These are phyloP conservation scores for Hygrophorus russula DNA, from an alignment of 768 basidiomycete genomes.

Conservation along the genomic window DNA sequence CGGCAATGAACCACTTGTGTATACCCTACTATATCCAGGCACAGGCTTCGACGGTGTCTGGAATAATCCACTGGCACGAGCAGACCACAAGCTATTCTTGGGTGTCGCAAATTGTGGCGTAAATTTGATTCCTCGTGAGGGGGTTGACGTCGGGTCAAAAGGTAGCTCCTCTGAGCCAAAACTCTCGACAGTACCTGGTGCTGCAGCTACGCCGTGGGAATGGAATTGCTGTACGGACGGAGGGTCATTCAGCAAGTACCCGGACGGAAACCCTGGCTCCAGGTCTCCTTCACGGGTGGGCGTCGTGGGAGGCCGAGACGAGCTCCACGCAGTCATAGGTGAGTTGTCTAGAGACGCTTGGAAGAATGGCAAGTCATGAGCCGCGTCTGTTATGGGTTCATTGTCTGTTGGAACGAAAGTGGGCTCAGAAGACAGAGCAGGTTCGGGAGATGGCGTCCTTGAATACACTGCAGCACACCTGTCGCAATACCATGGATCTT, in stretches of 20 bases:
- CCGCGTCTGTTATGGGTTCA: conserved; percentile 25
- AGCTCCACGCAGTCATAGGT: conserved; percentile 39
- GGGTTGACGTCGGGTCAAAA: conserved; percentile 74
- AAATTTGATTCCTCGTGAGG: conserved; percentile 67
- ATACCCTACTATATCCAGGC: conserved; percentile 17
- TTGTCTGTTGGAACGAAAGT: conserved; percentile 62
- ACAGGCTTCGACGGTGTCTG: conserved; percentile 39
- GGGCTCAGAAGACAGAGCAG: conserved; percentile 37
- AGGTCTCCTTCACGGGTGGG: conserved; percentile 29
- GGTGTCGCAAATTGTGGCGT: conserved; percentile 48
- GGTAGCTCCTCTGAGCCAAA: conserved; percentile 36
- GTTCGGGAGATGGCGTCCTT: conserved; percentile 25
- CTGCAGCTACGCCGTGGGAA: conserved; percentile 27
- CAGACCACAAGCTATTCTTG: conserved; percentile 41
- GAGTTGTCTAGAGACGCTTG: conserved; percentile 46
- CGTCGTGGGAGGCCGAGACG: conserved; percentile 32
- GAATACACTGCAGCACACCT: conserved; percentile 35
- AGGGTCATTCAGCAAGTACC: conserved; percentile 37
- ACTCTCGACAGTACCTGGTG: conserved; percentile 27
- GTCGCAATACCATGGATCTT: conserved; percentile 72
- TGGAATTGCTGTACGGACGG: conserved; percentile 44
- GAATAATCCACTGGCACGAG: conserved; percentile 31
- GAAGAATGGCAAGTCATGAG: conserved; percentile 49
- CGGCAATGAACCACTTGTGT: conserved; percentile 19
- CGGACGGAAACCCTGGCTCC: conserved; percentile 20